These are phyloP conservation scores for Lipomyces anomalus DNA, from an alignment of 805 yeast genomes.

Conservation along the genomic window DNA sequence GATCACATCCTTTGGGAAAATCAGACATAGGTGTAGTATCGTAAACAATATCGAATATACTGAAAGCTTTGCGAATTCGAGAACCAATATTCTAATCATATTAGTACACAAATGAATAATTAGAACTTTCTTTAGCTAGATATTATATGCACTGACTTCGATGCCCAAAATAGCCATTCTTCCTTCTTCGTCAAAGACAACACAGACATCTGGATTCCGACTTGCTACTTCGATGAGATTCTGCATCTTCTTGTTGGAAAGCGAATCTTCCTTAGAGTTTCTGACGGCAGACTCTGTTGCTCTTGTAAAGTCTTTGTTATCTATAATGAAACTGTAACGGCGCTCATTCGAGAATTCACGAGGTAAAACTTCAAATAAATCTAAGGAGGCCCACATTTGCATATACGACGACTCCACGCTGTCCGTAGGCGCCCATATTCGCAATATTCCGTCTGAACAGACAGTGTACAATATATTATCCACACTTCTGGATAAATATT, in stretches of 20 bases:
- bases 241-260: slow-evolving; percentile 6
- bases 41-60: slow-evolving; percentile 20
- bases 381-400: slow-evolving; percentile 50
- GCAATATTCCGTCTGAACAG: slow-evolving; percentile 51
- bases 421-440: slow-evolving; percentile 50
- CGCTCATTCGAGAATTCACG: slow-evolving; percentile 7
- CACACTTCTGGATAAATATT: slow-evolving; percentile 25
- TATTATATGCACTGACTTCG: slow-evolving; percentile 5
- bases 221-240: slow-evolving; percentile 20
- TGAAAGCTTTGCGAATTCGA: slow-evolving; percentile 16
- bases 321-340: slow-evolving; percentile 19
- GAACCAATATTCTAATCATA: slow-evolving; percentile 20
- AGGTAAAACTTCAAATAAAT: slow-evolving; percentile 29
- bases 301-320: slow-evolving; percentile 25
- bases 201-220: slow-evolving; percentile 25
- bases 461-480: slow-evolving; percentile 59
- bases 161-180: slow-evolving; percentile 25
- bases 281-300: slow-evolving; percentile 27
- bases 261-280: slow-evolving; percentile 9
- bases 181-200: slow-evolving; percentile 24
- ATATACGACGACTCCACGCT: slow-evolving; percentile 24
- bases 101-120: background rate
- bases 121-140: background rate
- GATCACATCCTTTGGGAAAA: slow-evolving; percentile 17
- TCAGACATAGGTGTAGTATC: slow-evolving; percentile 15